Conservation (phyloP, 2,329 filamentous ascomycete species). For the Drechslera avenae region DNA sequence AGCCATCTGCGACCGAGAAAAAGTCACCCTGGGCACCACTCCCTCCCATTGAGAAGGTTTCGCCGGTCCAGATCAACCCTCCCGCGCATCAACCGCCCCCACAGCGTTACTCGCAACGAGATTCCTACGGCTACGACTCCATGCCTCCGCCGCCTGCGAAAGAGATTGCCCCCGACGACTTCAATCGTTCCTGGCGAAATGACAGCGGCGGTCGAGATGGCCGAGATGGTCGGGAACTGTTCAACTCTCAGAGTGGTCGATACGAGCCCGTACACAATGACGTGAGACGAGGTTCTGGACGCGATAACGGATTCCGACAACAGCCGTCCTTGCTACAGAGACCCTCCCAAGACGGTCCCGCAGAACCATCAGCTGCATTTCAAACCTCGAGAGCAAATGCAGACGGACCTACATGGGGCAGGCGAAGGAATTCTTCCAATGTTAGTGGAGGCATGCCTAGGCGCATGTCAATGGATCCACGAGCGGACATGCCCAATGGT, state of each 20-base stretch:
- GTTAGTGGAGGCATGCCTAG: conserved; percentile 83
- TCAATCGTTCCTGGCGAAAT: conserved; percentile 84
- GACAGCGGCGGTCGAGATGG: conserved; percentile 62
- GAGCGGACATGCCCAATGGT: conserved; percentile 44
- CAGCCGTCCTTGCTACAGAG: conserved; percentile 82
- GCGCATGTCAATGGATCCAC: conserved; percentile 63
- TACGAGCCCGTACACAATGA: conserved; percentile 83
- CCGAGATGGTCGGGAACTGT: conserved; percentile 71
- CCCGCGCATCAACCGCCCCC: conserved; percentile 50
- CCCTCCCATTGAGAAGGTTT: conserved; percentile 81
- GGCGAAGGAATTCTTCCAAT: conserved; percentile 86
- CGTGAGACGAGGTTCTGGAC: conserved; percentile 68
- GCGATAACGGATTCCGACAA: conserved; percentile 72
- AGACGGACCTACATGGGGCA: conserved; percentile 66
- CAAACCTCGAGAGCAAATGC: conserved; percentile 77
- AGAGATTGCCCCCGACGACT: conserved; percentile 93
- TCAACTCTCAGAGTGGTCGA: conserved; percentile 91
- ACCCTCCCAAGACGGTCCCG: conserved; percentile 66
- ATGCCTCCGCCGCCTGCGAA: conserved; percentile 64
- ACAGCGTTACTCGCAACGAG: conserved; percentile 59
- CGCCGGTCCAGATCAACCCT: conserved; percentile 68
- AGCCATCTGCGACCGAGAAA: conserved; percentile 70
- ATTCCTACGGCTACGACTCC: conserved; percentile 62
- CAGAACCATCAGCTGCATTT: conserved; percentile 85
- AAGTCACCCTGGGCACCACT: conserved; percentile 93